Conservation (phyloP, 1,139 yeast genomes). For the Lodderomyces parapsilosis region DNA sequence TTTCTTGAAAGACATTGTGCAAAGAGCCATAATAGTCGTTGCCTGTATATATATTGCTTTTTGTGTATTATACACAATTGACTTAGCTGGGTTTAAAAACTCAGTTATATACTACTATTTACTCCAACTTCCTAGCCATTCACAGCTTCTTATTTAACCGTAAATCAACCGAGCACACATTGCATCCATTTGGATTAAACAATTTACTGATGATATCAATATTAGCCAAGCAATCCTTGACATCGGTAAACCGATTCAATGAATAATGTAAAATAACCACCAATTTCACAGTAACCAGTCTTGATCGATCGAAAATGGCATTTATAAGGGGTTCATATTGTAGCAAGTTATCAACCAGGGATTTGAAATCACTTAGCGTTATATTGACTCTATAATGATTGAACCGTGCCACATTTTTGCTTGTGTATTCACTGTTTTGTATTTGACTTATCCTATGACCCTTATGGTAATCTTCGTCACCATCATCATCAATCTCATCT, state of each 20-base stretch:
- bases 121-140: no score
- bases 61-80: no score
- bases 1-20: no score
- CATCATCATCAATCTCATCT: background rate
- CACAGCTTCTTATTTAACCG: constrained; percentile 9
- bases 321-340: constrained; percentile 19
- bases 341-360: constrained; percentile 13
- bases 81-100: no score
- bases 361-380: constrained; percentile 12
- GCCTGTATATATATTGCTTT: no score
- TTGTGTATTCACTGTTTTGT: constrained; percentile 2
- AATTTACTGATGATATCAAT: constrained; percentile 12
- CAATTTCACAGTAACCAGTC: constrained; percentile 6
- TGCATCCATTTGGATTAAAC: constrained; percentile 11
- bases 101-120: no score
- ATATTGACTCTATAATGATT: constrained; percentile 11
- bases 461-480: no score
- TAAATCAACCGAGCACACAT: constrained; percentile 14
- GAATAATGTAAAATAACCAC: constrained; percentile 14
- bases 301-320: background rate
- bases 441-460: constrained; percentile 2
- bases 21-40: no score
- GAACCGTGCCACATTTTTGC: constrained; percentile 11
- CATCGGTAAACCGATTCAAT: constrained; percentile 14
- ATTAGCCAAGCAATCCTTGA: constrained; percentile 15